Evolutionary conservation across 306 rosid genomes (phyloP), one percentile per base, ranked within the genome.

Genomic region (Castanea mollissima): DNA sequence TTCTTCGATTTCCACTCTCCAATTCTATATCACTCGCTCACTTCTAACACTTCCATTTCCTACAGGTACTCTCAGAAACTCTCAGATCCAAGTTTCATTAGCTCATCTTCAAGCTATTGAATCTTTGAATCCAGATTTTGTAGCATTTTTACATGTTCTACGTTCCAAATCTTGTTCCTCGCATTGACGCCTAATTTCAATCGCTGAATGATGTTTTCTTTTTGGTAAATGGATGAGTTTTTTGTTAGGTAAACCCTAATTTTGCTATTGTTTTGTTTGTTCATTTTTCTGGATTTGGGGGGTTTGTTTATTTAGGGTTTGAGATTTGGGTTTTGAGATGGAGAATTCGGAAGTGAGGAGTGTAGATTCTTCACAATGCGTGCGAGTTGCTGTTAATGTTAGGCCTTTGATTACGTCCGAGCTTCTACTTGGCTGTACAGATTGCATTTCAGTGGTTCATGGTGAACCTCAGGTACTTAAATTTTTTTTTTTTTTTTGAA

Each of bases 351-450:
- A 93, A 16, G 80, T 73, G 25, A 91, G 60, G 78, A 73, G 46
- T 21, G 69, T 46, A 13, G 97, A 92, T 78, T 79, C 91, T 44
- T 55, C 87, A 5, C 92, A 92, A 67, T 88, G 93, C 29, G 98
- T 95, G 4, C 88, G 96, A 14, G 99, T 95, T 1, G 98, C 99
- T 0, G 98, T 95, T 51, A 93, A 95, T 38, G 78, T 95, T 0
- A 86, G 99, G 31, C 99, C 99, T 4, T 80, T 95, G 80, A 90
- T 96, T 54, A 91, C 97, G 0, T 55, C 98, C 0, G 99, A 96
- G 93, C 97, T 96, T 65, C 69, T 96, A 23, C 76, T 86, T 1
- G 99, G 97, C 0, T 96, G 98, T 79, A 93, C 98, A 4, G 98
- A 96, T 75, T 96, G 99, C 75, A 91, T 96, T 79, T 79, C 98